A percentile compares a stretch with the other conserved stretches of the same genome.
Conservation (phyloP, 108 stramenopile genomes). For the Aurantiochytrium sp. region DNA sequence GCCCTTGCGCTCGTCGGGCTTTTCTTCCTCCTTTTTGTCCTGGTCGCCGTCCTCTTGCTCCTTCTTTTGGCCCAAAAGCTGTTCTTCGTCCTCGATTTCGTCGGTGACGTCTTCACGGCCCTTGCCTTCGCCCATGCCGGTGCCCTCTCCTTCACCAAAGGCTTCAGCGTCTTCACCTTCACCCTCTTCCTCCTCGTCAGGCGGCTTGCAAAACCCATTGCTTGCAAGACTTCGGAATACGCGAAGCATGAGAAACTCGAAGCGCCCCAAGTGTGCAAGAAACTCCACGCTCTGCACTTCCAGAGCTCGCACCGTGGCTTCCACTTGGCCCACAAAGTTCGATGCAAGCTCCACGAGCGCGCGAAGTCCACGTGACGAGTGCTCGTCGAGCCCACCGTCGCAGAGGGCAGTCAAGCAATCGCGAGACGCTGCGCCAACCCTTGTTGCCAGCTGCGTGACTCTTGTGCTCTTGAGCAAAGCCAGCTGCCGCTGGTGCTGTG, state of each 20-base stretch:
- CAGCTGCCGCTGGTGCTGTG: neutral
- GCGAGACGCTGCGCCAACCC: neutral
- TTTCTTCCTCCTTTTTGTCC: slow-evolving; percentile 50
- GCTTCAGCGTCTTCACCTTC: slow-evolving; percentile 63
- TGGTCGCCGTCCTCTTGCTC: slow-evolving; percentile 52
- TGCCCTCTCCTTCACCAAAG: slow-evolving; percentile 66
- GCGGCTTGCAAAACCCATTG: slow-evolving; percentile 34
- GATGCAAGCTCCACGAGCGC: neutral
- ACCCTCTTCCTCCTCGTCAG: slow-evolving; percentile 56
- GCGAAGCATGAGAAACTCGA: slow-evolving; percentile 53
- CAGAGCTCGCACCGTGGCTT: neutral
- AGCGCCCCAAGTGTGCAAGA: neutral
- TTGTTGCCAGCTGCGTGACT: neutral
- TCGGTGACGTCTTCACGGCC: slow-evolving; percentile 91
- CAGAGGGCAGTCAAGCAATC: neutral
- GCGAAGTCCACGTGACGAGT: neutral
- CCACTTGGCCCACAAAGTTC: neutral
- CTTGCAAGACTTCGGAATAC: slow-evolving; percentile 78
- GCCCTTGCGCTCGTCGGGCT: slow-evolving; percentile 82
- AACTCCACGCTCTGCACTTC: neutral
- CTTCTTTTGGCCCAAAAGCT: slow-evolving; percentile 77
- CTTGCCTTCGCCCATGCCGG: slow-evolving; percentile 98
- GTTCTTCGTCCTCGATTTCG: slow-evolving; percentile 93
- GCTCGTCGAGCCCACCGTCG: neutral
- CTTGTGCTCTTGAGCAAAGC: neutral